Evolutionary conservation across 1,284 basidiomycete species (phyloP).

Genomic region (Ceratobasidium sp.): DNA sequence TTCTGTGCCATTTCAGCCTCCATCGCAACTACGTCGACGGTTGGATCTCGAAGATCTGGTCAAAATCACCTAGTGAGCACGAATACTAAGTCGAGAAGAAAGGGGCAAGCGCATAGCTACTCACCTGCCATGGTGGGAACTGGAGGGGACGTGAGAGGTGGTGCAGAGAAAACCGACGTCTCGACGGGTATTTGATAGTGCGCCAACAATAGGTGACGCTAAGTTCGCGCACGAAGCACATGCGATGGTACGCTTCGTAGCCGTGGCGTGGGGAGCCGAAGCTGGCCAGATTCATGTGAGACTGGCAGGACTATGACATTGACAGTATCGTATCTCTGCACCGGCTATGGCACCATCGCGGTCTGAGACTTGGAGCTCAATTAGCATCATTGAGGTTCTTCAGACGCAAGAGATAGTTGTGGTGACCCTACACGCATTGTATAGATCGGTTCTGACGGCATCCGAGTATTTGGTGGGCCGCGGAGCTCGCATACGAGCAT

Average conservation of each 20-base stretch:
- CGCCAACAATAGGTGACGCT: background rate
- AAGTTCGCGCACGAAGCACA: slow-evolving; percentile 11
- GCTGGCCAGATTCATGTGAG: too few relatives aligned
- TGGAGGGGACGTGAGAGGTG: slow-evolving; percentile 9
- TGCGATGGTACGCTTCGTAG: slow-evolving; percentile 7
- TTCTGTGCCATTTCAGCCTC: slow-evolving; percentile 22
- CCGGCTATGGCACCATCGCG: too few relatives aligned
- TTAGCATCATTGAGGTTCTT: too few relatives aligned
- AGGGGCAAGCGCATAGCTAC: background rate
- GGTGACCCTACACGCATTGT: too few relatives aligned
- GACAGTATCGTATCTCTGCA: too few relatives aligned
- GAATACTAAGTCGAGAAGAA: background rate
- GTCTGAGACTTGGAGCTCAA: too few relatives aligned
- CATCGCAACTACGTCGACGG: background rate
- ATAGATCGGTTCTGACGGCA: too few relatives aligned
- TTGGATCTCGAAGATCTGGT: slow-evolving; percentile 3
- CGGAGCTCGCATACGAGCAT: too few relatives aligned
- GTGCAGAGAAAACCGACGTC: background rate
- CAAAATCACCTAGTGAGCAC: background rate
- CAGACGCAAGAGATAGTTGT: too few relatives aligned
- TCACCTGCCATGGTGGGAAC: slow-evolving; percentile 7
- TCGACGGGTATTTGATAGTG: background rate
- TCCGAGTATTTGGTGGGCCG: too few relatives aligned
- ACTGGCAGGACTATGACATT: too few relatives aligned
- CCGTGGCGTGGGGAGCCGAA: slow-evolving; percentile 6